Evolutionary conservation across 1,284 basidiomycete species (phyloP), one percentile per base, ranked within the genome.

Genomic region (Sphaerobolus stellatus): DNA sequence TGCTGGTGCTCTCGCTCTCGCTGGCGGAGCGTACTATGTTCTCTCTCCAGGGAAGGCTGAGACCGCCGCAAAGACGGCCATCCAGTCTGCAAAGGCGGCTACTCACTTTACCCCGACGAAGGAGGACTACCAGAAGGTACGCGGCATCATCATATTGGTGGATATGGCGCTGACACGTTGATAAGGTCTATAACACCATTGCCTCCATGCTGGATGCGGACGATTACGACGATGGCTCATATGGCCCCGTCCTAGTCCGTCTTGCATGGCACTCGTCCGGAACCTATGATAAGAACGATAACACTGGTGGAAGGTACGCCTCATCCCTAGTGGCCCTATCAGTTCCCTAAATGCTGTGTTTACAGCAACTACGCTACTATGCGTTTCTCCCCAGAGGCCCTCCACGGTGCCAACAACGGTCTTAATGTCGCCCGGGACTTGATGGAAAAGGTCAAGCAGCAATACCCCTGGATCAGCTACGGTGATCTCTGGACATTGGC

Each of bases 231-330:
- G 80, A 97, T 67, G 94, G 94, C 28, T 94, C 92, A 8, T 94
- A 90, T 62, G 94, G 87, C 18, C 94, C 94, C 41, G 86, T 98
- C 43, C 71, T 98, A 53, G 79, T 99, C 55, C 92, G 96, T 69
- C 85, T 98, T 54, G 95, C 94, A 27, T 98, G 95, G 92, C 93
- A 95, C 71, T 70, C 86, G 11, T 90, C 91, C 46, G 95, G 95
- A 48, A 98, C 95, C 1, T 95, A 90, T 66, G 90, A 95, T 75
- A 93, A 94, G 78, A 81, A 88, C 2, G 78, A 83, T 61, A 84
- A 86, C 62, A 90, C 92, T 18, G 95, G 96, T 61, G 95, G 95
- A 68, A 90, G 90, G 90, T 84, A 61, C 48, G 75, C 65, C 22
- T 33, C 14, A 36, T 52, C 18, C 33, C 56, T 53, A 20, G 30